These are phyloP conservation scores for Podospora tetraspora DNA, from an alignment of 495 filamentous ascomycete species.

Conservation along the genomic window DNA sequence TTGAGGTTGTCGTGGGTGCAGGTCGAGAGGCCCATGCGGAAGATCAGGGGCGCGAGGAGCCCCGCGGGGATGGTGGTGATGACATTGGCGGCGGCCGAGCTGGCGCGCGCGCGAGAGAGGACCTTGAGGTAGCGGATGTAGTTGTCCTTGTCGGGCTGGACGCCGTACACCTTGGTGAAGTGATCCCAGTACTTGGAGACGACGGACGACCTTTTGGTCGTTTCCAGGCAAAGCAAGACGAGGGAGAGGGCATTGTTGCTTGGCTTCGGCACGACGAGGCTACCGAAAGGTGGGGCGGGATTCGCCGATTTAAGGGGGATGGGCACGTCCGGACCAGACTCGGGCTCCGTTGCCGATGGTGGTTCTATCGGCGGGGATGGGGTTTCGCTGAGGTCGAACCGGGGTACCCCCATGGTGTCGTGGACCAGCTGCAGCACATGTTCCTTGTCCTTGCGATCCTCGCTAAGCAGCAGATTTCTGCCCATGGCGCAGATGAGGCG, in stretches of 20 bases:
- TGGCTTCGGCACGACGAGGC: constrained; percentile 38
- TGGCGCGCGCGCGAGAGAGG: constrained; percentile 58
- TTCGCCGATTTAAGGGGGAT: constrained; percentile 29
- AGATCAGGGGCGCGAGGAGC: constrained; percentile 46
- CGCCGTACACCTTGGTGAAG: constrained; percentile 49
- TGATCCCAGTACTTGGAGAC: constrained; percentile 68
- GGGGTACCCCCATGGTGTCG: constrained; percentile 69
- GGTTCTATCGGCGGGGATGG: background rate
- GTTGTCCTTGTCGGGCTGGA: constrained; percentile 66
- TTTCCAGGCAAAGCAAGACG: constrained; percentile 56
- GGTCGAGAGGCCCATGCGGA: constrained; percentile 63
- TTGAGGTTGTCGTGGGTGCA: constrained; percentile 71
- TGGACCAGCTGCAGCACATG: constrained; percentile 66
- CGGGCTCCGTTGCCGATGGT: background rate
- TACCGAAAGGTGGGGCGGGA: background rate
- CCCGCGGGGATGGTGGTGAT: constrained; percentile 47
- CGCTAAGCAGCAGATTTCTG: constrained; percentile 54
- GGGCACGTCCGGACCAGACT: constrained; percentile 27
- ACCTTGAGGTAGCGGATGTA: constrained; percentile 61
- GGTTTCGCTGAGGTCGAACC: constrained; percentile 31
- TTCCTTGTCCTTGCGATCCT: constrained; percentile 52
- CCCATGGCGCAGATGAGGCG: constrained; percentile 72
- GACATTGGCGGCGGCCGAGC: constrained; percentile 46
- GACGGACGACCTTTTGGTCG: constrained; percentile 42
- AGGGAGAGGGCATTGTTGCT: constrained; percentile 66